phyloP scores from a whole-genome alignment of 192 early-diverging fungal species.

The Powellomyces hirtus region DNA sequence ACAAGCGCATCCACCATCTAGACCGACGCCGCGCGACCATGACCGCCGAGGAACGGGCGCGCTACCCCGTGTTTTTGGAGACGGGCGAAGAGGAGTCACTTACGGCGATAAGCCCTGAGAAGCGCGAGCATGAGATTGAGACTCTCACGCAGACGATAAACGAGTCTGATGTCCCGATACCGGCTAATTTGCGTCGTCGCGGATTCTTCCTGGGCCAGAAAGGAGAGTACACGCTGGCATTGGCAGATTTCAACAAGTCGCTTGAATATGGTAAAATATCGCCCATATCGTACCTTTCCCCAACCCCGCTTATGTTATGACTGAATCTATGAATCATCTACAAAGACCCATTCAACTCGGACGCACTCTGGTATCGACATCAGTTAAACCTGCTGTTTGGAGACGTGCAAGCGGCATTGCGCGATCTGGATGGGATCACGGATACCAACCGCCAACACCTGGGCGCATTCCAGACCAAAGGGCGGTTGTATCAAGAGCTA shows the following conservation, averaged over 20 bases:
- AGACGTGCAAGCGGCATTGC: slow-evolving; percentile 41
- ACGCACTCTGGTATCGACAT: slow-evolving; percentile 52
- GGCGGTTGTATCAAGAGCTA: slow-evolving; percentile 50
- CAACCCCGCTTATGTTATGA: neutral
- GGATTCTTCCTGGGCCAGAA: slow-evolving; percentile 39
- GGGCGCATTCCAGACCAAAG: slow-evolving; percentile 51
- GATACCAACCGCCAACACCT: slow-evolving; percentile 49
- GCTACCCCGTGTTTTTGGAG: slow-evolving; percentile 48
- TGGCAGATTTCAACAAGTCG: slow-evolving; percentile 47
- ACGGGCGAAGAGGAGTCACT: slow-evolving; percentile 19
- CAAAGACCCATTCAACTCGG: slow-evolving; percentile 53
- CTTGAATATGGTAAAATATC: slow-evolving; percentile 40
- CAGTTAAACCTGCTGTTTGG: slow-evolving; percentile 44
- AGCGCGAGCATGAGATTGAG: slow-evolving; percentile 33
- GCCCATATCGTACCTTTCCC: neutral
- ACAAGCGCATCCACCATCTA: slow-evolving; percentile 31
- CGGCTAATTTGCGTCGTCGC: slow-evolving; percentile 40
- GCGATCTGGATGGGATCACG: slow-evolving; percentile 52
- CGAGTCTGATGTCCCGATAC: slow-evolving; percentile 36
- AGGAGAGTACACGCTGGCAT: slow-evolving; percentile 35
- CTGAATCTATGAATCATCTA: too few relatives aligned
- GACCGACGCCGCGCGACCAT: slow-evolving; percentile 29
- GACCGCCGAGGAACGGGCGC: slow-evolving; percentile 30
- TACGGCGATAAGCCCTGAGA: slow-evolving; percentile 14
- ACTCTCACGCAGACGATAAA: slow-evolving; percentile 38